A percentile compares a stretch with the other conserved stretches of the same genome.
Conservation (phyloP, 768 basidiomycete species). For the Leucogyrophana mollusca region DNA sequence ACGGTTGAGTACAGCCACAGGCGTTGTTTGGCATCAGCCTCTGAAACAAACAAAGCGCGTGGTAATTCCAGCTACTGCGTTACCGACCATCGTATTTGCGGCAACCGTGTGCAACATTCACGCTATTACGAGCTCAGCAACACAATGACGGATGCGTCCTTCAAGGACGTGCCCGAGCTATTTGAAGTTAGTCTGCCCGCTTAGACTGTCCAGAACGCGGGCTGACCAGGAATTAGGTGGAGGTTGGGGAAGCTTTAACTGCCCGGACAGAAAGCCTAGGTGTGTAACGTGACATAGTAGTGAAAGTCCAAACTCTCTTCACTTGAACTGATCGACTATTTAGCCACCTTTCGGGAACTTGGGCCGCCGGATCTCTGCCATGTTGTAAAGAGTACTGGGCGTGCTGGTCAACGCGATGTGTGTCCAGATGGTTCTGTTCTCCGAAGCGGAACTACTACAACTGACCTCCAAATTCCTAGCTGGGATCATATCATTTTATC, state of each 20-base stretch:
- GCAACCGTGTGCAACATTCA: not conserved
- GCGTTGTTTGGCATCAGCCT: constrained; percentile 26
- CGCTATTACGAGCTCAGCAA: not conserved
- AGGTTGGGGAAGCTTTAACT: constrained; percentile 85
- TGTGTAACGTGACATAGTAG: constrained; percentile 37
- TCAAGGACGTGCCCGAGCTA: constrained; percentile 94
- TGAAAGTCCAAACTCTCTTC: no score
- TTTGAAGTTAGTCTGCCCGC: constrained; percentile 68
- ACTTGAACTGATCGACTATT: constrained; percentile 14
- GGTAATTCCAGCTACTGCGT: not conserved
- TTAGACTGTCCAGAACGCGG: not conserved
- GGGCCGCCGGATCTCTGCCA: constrained; percentile 97
- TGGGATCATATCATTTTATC: constrained; percentile 95
- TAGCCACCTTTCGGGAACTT: constrained; percentile 94
- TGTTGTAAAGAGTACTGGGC: constrained; percentile 88
- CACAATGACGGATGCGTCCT: constrained; percentile 66
- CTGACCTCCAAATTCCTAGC: constrained; percentile 40
- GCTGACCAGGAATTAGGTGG: constrained; percentile 50
- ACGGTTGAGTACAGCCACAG: no score
- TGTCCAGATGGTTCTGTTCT: constrained; percentile 28
- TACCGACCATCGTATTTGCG: not conserved
- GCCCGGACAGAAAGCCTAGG: constrained; percentile 91
- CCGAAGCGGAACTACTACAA: not conserved
- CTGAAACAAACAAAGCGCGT: constrained; percentile 16
- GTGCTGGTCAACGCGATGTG: constrained; percentile 84